phyloP scores from a whole-genome alignment of 2,329 filamentous ascomycete species.

The Neoascochyta sp. region DNA sequence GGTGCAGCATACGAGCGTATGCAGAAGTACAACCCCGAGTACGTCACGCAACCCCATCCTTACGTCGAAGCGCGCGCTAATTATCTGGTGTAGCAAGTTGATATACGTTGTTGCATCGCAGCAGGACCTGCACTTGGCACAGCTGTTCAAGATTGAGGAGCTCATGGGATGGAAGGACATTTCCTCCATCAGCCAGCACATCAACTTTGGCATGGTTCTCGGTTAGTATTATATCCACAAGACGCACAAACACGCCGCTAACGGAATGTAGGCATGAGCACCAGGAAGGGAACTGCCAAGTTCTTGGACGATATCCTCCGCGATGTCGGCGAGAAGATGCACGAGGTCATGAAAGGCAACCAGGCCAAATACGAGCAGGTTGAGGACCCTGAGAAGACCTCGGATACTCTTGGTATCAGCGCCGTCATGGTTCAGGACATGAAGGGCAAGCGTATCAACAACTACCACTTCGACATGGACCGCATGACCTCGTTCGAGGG shows the following conservation, averaged over 20 bases:
- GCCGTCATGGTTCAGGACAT: constrained; percentile 98
- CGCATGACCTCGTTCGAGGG: constrained; percentile 81
- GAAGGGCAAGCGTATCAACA: constrained; percentile 79
- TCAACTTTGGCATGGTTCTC: constrained; percentile 65
- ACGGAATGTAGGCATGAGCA: no score
- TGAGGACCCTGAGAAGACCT: constrained; percentile 72
- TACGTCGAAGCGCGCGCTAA: neutral
- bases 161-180: constrained; percentile 60
- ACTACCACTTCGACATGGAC: constrained; percentile 73
- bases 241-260: no score
- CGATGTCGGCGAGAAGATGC: constrained; percentile 85
- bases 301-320: constrained; percentile 50
- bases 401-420: constrained; percentile 87
- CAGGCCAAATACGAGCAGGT: constrained; percentile 87
- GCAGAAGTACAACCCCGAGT: constrained; percentile 59
- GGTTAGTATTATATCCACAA: no score
- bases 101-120: constrained; percentile 64
- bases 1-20: constrained; percentile 62
- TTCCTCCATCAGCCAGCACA: constrained; percentile 57
- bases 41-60: constrained; percentile 2
- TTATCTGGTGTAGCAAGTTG: constrained; percentile 48
- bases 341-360: constrained; percentile 93
- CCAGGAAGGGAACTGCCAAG: constrained; percentile 58
- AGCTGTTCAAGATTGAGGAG: constrained; percentile 63
- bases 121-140: constrained; percentile 62